Conservation (phyloP, 2,329 filamentous ascomycete genomes). For the Gaeumannomyces tritici region DNA sequence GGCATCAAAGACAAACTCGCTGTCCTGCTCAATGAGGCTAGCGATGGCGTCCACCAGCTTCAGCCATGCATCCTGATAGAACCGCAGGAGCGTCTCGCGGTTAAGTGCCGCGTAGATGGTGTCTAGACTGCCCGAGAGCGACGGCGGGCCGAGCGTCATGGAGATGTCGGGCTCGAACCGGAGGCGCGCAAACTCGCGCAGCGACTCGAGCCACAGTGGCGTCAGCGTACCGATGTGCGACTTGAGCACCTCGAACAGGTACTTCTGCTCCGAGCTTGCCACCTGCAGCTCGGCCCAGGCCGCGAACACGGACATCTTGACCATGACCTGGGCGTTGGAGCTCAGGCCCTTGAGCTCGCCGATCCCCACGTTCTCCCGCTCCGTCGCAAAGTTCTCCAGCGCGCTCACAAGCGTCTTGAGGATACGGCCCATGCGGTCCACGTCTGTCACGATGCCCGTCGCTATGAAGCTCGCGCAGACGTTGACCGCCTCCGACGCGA, state of each 20-base stretch:
- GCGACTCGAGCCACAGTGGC: slow-evolving; percentile 84
- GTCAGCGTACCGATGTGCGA: slow-evolving; percentile 86
- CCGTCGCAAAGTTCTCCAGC: slow-evolving; percentile 81
- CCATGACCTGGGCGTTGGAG: slow-evolving; percentile 95
- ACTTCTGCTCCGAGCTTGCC: slow-evolving; percentile 83
- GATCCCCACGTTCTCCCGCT: slow-evolving; percentile 74
- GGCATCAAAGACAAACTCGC: slow-evolving; percentile 94
- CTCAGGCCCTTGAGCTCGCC: slow-evolving; percentile 88
- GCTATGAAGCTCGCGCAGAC: slow-evolving; percentile 98
- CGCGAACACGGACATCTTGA: slow-evolving; percentile 93
- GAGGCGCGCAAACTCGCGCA: slow-evolving; percentile 86
- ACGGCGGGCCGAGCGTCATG: slow-evolving; percentile 73
- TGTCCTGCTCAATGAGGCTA: slow-evolving; percentile 93
- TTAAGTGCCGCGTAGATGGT: slow-evolving; percentile 93
- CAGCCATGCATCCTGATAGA: slow-evolving; percentile 96
- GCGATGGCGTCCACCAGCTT: slow-evolving; percentile 96
- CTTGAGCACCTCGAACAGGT: slow-evolving; percentile 78
- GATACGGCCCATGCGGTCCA: slow-evolving; percentile 98
- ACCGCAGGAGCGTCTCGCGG: slow-evolving; percentile 82
- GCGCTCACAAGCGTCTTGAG: slow-evolving; percentile 86
- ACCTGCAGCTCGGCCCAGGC: slow-evolving; percentile 97
- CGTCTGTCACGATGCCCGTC: slow-evolving; percentile 92
- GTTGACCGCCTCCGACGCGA: slow-evolving; percentile 92
- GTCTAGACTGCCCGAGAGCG: slow-evolving; percentile 76
- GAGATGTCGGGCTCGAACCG: slow-evolving; percentile 95